These are phyloP conservation scores for Cystofilobasidium capitatum DNA, from an alignment of 768 basidiomycete species.

Conservation along the genomic window DNA sequence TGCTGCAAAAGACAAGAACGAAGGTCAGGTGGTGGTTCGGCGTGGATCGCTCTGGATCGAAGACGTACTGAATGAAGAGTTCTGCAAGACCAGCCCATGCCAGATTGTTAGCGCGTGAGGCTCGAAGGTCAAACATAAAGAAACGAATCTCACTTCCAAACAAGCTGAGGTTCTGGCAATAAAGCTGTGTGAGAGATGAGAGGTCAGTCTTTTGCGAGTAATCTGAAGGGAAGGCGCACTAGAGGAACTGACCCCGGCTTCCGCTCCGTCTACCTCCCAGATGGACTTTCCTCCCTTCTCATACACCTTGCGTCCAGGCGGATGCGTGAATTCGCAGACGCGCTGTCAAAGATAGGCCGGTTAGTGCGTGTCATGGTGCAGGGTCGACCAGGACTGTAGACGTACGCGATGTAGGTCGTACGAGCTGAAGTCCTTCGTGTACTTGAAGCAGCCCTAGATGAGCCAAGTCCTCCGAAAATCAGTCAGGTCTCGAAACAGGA, in stretches of 20 bases:
- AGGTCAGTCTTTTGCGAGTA: background rate
- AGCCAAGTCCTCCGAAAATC: background rate
- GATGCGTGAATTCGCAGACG: conserved; percentile 57
- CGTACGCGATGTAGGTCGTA: conserved; percentile 60
- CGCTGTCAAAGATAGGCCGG: conserved; percentile 44
- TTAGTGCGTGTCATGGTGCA: background rate
- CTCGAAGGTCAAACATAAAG: conserved; percentile 44
- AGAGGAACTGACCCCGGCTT: conserved; percentile 74
- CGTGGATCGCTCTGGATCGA: background rate
- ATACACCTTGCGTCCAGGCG: conserved; percentile 85
- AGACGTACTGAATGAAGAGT: background rate
- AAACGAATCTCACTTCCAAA: conserved; percentile 54
- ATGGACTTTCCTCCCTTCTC: conserved; percentile 78
- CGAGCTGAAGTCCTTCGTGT: conserved; percentile 63
- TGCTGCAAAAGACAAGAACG: background rate
- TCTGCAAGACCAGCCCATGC: background rate
- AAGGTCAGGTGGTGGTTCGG: background rate
- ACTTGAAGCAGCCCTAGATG: conserved; percentile 79
- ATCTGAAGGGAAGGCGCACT: background rate
- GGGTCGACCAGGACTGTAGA: conserved; percentile 17
- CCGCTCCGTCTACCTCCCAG: conserved; percentile 89
- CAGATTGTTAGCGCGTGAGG: conserved; percentile 60
- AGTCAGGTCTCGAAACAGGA: background rate
- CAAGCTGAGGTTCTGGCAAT: conserved; percentile 88
- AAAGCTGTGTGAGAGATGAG: conserved; percentile 51